These are phyloP conservation scores for Fusarium compactum DNA, from an alignment of 2,329 filamentous ascomycete genomes.

Conservation along the genomic window DNA sequence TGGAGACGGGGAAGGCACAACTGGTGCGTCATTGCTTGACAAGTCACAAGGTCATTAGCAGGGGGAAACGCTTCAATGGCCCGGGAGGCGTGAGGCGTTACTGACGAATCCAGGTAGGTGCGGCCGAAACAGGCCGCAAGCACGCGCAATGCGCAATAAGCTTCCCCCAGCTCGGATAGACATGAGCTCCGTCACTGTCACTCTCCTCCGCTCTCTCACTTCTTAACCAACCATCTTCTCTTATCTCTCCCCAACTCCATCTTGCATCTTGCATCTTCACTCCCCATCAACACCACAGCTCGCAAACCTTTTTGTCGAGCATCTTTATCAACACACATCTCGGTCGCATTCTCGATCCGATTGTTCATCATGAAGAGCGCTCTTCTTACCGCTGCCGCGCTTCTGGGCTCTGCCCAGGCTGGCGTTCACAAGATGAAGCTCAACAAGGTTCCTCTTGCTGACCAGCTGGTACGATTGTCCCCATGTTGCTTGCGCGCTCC, in stretches of 20 bases:
- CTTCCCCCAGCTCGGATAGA: constrained; percentile 38
- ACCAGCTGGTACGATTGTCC: constrained; percentile 82
- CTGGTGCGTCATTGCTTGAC: constrained; percentile 48
- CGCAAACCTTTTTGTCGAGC: constrained; percentile 20
- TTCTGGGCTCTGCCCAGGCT: constrained; percentile 85
- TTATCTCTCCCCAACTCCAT: constrained; percentile 45
- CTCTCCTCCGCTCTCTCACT: constrained; percentile 41
- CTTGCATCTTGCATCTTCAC: constrained; percentile 38
- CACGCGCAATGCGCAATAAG: constrained; percentile 47
- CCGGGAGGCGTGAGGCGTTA: constrained; percentile 28
- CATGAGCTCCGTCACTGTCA: constrained; percentile 43
- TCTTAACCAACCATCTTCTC: constrained; percentile 40
- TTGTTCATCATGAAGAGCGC: constrained; percentile 83
- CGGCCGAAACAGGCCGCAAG: constrained; percentile 45
- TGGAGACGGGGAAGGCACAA: constrained; percentile 38
- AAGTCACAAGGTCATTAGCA: constrained; percentile 46
- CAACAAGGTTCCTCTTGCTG: constrained; percentile 91
- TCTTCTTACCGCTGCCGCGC: constrained; percentile 81
- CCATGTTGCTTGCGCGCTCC: not conserved
- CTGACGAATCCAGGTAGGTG: constrained; percentile 43
- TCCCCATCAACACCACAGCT: constrained; percentile 32
- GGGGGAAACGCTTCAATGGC: constrained; percentile 31
- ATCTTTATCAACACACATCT: constrained; percentile 1
- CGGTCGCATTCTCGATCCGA: constrained; percentile 32
- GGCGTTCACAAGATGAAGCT: constrained; percentile 97